phyloP scores from a whole-genome alignment of 257 asterid genomes.

The Knoxia roxburghii region DNA sequence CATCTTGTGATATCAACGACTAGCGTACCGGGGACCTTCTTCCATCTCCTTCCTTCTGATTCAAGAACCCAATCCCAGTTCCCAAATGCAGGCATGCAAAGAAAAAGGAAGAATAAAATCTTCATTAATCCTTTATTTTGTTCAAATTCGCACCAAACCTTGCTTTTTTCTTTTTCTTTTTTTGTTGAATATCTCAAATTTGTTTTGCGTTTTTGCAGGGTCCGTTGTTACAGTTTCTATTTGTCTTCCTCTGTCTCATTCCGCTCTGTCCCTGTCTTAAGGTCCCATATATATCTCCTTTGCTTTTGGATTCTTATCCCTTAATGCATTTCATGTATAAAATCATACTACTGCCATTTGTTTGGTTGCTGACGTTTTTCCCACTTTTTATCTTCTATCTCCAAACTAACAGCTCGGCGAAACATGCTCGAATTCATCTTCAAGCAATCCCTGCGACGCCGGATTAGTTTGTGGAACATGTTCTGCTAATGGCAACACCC shows the following conservation, averaged over 20 bases:
- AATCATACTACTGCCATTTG: no score
- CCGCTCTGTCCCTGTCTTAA: conserved; percentile 36
- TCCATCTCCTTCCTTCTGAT: not conserved
- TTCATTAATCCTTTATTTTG: not conserved
- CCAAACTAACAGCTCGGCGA: conserved; percentile 53
- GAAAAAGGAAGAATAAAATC: no score
- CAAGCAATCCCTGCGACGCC: conserved; percentile 43
- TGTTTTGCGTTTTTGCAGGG: conserved; percentile 31
- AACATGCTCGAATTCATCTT: conserved; percentile 44
- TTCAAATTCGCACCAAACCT: not conserved
- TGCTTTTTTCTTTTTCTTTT: not conserved
- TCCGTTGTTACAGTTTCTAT: conserved; percentile 26
- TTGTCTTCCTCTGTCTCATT: conserved; percentile 35
- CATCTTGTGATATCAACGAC: not conserved
- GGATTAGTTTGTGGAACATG: conserved; percentile 64
- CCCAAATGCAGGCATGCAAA: conserved; percentile 19
- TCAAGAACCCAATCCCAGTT: not conserved
- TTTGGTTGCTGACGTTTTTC: not conserved
- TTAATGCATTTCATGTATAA: no score
- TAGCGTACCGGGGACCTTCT: not conserved
- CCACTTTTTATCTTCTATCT: not conserved
- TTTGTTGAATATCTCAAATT: not conserved
- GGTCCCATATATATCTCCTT: conserved; percentile 25
- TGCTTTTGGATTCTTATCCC: not conserved
- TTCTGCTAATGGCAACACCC: conserved; percentile 62